These are phyloP conservation scores for Rickenella mellea DNA, from an alignment of 768 basidiomycete genomes.

Conservation along the genomic window DNA sequence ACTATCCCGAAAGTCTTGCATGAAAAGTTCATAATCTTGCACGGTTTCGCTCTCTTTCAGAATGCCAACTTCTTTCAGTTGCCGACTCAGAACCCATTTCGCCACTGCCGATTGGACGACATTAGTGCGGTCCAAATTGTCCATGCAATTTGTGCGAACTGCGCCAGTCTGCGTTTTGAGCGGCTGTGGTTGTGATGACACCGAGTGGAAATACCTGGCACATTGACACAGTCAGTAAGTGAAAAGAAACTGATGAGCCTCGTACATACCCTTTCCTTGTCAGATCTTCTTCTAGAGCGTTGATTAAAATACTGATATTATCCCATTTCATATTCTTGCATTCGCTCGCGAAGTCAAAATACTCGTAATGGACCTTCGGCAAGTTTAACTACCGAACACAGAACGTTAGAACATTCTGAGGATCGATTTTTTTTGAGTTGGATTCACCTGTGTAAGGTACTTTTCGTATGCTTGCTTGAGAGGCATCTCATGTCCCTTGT, in stretches of 20 bases:
- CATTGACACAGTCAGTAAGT: constrained; percentile 5
- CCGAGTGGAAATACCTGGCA: constrained; percentile 69
- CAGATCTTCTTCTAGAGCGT: constrained; percentile 63
- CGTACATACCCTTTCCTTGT: constrained; percentile 60
- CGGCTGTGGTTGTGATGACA: constrained; percentile 35
- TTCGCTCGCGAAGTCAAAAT: constrained; percentile 97
- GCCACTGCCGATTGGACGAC: constrained; percentile 90
- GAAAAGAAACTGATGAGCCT: too few relatives aligned
- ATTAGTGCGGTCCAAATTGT: constrained; percentile 92
- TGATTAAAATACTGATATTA: constrained; percentile 75
- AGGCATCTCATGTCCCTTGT: constrained; percentile 85
- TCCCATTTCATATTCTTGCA: constrained; percentile 95
- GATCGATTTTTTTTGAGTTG: constrained; percentile 5
- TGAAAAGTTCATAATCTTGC: constrained; percentile 74
- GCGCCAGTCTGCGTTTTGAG: constrained; percentile 61
- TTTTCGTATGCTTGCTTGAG: constrained; percentile 94
- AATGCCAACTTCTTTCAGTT: constrained; percentile 67
- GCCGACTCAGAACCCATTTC: constrained; percentile 72
- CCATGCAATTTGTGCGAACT: constrained; percentile 96
- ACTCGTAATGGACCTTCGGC: constrained; percentile 72
- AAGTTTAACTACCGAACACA: constrained; percentile 33
- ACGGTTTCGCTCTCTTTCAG: constrained; percentile 61
- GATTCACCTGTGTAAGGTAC: constrained; percentile 49
- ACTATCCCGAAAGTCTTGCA: constrained; percentile 85
- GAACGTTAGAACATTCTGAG: neutral